Base-by-base conservation (phyloP, 208 protist species). In the Porcisia hertigi region DNA sequence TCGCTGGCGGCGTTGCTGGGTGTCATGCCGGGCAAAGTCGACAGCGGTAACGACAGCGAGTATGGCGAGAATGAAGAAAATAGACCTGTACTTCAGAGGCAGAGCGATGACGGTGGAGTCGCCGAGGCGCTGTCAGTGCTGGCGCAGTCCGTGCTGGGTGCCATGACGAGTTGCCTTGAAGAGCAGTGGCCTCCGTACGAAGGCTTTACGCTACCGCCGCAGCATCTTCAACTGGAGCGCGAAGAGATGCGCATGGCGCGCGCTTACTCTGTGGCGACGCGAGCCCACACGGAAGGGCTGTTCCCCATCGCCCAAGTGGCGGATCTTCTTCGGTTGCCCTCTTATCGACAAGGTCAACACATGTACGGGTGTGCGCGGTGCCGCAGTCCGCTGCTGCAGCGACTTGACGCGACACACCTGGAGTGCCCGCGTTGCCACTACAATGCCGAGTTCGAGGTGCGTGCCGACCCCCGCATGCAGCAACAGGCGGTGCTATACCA, bases 381-480 rank as follows among this genome's bases (percentile, higher is more conserved):
- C 73, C 63, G 60, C 36, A 80, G 77, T 45, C 79, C 82, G 30
- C 41, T 87, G 14, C 73, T 95, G 64, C 75, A 80, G 41, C 85
- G 88, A 16, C 30, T 64, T 25, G 69, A 64, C 12, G 69, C 83
- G 30, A 85, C 74, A 8, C 63, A 82, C 52, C 73, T 95, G 36
- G 66, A 71, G 55, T 97, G 93, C 69, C 64, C 80, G 16, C 76
- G 76, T 54, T 97, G 93, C 79, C 88, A 91, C 76, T 95, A 92
- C 79, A 94, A 91, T 72, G 86, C 83, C 11, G 88, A 95, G 69
- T 93, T 91, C 49, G 88, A 91, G 60, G 20, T 93, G 0, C 73
- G 81, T 41, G 86, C 75, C 23, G 74, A 82, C 71, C 55, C 77
- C 23, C 70, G 55, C 34, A 83, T 77, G 45, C 90, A 89, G 60